phyloP scores from a whole-genome alignment of 352 stramenopile species.

The Thalassiosira hispida region DNA sequence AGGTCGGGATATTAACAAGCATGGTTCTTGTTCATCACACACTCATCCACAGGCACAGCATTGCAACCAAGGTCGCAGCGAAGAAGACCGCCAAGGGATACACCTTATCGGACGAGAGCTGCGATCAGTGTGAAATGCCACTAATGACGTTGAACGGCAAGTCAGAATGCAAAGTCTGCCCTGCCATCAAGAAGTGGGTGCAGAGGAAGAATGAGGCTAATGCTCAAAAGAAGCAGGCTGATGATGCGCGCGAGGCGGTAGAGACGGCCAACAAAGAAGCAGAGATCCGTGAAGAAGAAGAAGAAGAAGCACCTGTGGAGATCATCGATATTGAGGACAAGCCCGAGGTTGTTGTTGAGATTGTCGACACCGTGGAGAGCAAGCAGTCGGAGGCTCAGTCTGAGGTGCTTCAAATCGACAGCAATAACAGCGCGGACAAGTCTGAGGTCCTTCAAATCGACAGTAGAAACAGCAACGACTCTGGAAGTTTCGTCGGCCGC shows the following conservation, averaged over 20 bases:
- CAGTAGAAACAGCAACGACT: neutral
- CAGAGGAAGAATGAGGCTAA: conserved; percentile 13
- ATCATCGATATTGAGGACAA: conserved; percentile 1
- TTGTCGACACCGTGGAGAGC: too few relatives aligned
- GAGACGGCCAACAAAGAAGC: neutral
- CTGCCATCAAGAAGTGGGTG: conserved; percentile 20
- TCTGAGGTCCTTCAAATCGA: neutral
- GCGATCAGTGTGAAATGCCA: conserved; percentile 1
- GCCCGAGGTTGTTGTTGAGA: neutral
- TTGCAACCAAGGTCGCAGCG: conserved; percentile 48
- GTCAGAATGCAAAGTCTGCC: conserved; percentile 20
- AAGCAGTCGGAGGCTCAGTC: too few relatives aligned
- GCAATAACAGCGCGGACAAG: too few relatives aligned
- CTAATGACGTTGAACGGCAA: conserved; percentile 8
- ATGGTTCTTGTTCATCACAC: neutral
- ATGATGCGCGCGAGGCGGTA: conserved; percentile 3
- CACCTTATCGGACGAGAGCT: conserved; percentile 13
- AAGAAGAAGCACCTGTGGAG: neutral
- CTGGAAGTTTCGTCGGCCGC: neutral
- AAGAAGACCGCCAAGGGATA: conserved; percentile 52
- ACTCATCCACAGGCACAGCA: conserved; percentile 34
- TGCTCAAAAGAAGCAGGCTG: neutral
- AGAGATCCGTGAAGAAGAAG: conserved; percentile 5
- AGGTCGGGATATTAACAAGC: neutral
- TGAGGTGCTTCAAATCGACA: too few relatives aligned